phyloP scores from a whole-genome alignment of 768 basidiomycete genomes.

The Kwoniella heveanensis region DNA sequence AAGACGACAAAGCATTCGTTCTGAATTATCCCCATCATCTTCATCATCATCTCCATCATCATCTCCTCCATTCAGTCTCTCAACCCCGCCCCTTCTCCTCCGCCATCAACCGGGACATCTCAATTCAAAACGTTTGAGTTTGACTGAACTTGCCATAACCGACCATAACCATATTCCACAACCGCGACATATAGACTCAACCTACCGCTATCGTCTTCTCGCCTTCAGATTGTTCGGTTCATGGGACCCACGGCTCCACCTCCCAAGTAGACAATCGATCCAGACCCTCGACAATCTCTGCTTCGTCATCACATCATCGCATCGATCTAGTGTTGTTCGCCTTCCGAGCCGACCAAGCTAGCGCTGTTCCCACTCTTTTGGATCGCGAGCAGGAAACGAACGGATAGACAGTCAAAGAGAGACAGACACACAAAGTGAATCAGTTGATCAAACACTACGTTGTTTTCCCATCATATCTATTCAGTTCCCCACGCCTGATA shows the following conservation, averaged over 20 bases:
- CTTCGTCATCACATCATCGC: not conserved
- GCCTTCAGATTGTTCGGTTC: not conserved
- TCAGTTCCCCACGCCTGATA: not conserved
- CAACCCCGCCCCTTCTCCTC: not conserved
- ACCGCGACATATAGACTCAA: not conserved
- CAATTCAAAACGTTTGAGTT: not conserved
- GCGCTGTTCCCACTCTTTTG: not conserved
- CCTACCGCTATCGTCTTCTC: not conserved
- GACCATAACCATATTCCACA: not conserved
- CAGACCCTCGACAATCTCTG: no score
- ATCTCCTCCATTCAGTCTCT: not conserved
- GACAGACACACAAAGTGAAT: not conserved
- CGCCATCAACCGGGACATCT: not conserved
- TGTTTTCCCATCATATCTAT: not conserved
- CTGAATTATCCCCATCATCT: not conserved
- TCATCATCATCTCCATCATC: slow-evolving; percentile 1
- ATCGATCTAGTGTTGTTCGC: not conserved
- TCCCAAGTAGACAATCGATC: not conserved
- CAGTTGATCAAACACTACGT: not conserved
- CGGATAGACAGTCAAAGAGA: not conserved
- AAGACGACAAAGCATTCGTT: no score
- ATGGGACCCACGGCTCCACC: not conserved
- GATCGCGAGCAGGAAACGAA: not conserved
- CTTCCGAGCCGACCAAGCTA: not conserved
- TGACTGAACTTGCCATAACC: not conserved